Conservation (phyloP, 2,329 filamentous ascomycete species). For the Metarhizium album region DNA sequence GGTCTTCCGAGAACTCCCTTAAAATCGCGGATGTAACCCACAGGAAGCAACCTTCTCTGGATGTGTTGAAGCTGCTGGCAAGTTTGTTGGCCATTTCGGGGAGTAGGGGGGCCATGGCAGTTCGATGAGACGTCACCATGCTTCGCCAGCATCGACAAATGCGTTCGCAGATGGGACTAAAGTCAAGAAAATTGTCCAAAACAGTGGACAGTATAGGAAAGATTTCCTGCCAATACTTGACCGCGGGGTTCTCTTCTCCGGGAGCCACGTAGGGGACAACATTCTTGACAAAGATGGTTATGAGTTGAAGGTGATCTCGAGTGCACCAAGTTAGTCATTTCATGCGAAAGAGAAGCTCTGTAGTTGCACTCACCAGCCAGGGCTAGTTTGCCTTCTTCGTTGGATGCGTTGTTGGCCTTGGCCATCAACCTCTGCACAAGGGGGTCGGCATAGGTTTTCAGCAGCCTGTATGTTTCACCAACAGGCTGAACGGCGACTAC, state of each 20-base stretch:
- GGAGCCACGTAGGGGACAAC: slow-evolving; percentile 64
- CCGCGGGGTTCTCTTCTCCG: slow-evolving; percentile 71
- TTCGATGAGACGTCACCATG: slow-evolving; percentile 93
- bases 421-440: slow-evolving; percentile 75
- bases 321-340: not conserved
- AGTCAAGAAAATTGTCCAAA: slow-evolving; percentile 76
- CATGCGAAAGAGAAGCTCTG: not conserved
- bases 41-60: slow-evolving; percentile 91
- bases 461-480: slow-evolving; percentile 67
- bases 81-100: slow-evolving; percentile 81
- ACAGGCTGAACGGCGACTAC: slow-evolving; percentile 81
- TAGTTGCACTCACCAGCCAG: slow-evolving; percentile 55
- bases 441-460: slow-evolving; percentile 91
- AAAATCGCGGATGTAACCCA: slow-evolving; percentile 95
- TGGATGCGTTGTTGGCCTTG: slow-evolving; percentile 74
- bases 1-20: slow-evolving; percentile 86
- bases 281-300: slow-evolving; percentile 79
- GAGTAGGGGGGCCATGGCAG: slow-evolving; percentile 74
- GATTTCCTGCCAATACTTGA: slow-evolving; percentile 93
- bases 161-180: slow-evolving; percentile 81
- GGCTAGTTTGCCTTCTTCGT: slow-evolving; percentile 73
- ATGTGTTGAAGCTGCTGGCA: slow-evolving; percentile 71
- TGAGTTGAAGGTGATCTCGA: slow-evolving; percentile 75
- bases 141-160: slow-evolving; percentile 93
- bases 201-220: slow-evolving; percentile 81